phyloP scores from a whole-genome alignment of 805 yeast species.

The Phaffomyces opuntiae region DNA sequence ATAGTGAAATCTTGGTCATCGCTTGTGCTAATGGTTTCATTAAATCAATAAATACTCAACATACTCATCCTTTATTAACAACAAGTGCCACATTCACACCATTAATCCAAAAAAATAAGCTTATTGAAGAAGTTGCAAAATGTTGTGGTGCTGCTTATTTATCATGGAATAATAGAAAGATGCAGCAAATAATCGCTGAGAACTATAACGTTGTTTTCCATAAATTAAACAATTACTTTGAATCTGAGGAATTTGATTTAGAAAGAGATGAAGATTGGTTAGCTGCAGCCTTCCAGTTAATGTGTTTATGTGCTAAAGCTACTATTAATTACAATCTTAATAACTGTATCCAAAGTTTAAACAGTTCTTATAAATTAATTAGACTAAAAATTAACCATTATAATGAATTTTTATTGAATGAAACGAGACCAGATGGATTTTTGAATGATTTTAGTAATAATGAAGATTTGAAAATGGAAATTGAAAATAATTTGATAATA shows the following conservation, averaged over 20 bases:
- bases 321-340: conserved; percentile 16
- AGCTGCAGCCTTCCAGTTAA: conserved; percentile 31
- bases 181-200: conserved; percentile 19
- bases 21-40: conserved; percentile 33
- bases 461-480: conserved; percentile 14
- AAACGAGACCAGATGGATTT: not conserved
- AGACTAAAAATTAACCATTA: no score
- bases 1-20: no score
- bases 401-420: no score
- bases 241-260: not conserved
- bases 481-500: conserved; percentile 6
- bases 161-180: conserved; percentile 25
- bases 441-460: not conserved
- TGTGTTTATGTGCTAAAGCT: conserved; percentile 33
- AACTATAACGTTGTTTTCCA: conserved; percentile 14
- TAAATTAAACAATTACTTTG: not conserved
- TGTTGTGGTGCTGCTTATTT: conserved; percentile 37
- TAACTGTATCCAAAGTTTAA: conserved; percentile 1
- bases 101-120: conserved; percentile 23
- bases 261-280: conserved; percentile 26
- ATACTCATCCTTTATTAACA: conserved; percentile 33
- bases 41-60: conserved; percentile 34
- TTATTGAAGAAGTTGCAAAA: conserved; percentile 28
- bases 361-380: no score
- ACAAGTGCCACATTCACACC: conserved; percentile 36